These are phyloP conservation scores for Leishmania tarentolae DNA, from an alignment of 208 protist species.

Conservation along the genomic window DNA sequence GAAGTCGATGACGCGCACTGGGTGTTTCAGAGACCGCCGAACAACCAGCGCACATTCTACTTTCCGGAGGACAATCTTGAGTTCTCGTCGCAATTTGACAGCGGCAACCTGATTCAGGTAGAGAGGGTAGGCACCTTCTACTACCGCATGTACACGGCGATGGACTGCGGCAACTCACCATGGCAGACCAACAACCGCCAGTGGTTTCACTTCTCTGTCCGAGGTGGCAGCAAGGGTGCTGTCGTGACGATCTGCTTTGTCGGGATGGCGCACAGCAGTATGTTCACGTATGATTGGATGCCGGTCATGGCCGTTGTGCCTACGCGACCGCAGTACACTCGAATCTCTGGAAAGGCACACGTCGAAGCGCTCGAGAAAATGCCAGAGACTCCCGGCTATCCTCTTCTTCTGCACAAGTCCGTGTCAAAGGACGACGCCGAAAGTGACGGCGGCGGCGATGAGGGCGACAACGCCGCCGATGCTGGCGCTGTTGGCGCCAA, in stretches of 20 bases:
- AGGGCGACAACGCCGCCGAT: conserved; percentile 33
- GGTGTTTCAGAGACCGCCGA: conserved; percentile 68
- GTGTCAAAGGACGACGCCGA: conserved; percentile 18
- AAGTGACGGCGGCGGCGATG: conserved; percentile 34
- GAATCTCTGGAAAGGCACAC: conserved; percentile 61
- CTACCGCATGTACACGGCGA: conserved; percentile 79
- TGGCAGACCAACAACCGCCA: conserved; percentile 89
- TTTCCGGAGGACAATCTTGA: conserved; percentile 84
- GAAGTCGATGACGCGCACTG: conserved; percentile 55
- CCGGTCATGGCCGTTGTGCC: conserved; percentile 75
- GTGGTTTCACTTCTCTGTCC: conserved; percentile 94
- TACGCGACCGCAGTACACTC: conserved; percentile 58
- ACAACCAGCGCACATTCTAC: conserved; percentile 89
- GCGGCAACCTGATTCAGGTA: conserved; percentile 89
- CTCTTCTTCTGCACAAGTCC: conserved; percentile 57
- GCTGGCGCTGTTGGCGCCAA: not conserved
- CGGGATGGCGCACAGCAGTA: conserved; percentile 83
- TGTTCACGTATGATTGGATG: conserved; percentile 89
- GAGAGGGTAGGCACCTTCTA: conserved; percentile 67
- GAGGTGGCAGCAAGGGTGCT: conserved; percentile 60
- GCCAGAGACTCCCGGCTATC: conserved; percentile 82
- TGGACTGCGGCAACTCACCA: conserved; percentile 86
- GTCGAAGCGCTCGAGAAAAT: conserved; percentile 64
- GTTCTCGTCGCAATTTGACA: conserved; percentile 92
- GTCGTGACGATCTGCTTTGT: conserved; percentile 70